Percentiles rank a stretch among this genome's conserved stretches.
phyloP scores from a whole-genome alignment of 257 asterid species.

The Rehmannia glutinosa region DNA sequence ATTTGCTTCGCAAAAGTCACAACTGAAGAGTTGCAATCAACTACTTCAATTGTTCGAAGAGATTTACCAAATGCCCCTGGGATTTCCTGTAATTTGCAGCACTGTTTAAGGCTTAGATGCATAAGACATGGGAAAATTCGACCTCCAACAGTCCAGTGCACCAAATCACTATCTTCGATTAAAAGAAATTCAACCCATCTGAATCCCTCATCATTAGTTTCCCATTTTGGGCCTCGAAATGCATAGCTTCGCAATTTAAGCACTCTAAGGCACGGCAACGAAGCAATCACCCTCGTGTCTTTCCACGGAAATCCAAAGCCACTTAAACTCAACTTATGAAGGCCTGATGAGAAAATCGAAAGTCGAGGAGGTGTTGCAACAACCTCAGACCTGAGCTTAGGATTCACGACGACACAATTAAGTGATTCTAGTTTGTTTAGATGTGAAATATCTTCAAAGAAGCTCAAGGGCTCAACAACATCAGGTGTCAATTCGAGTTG shows the following conservation, averaged over 20 bases:
- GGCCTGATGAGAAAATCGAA: neutral
- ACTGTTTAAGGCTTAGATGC: neutral
- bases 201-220: neutral
- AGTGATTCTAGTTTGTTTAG: neutral
- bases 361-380: neutral
- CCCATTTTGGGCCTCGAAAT: slow-evolving; percentile 3
- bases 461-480: neutral
- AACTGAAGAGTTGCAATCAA: slow-evolving; percentile 6
- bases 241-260: slow-evolving; percentile 3
- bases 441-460: neutral
- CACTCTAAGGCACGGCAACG: neutral
- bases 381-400: neutral
- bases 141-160: neutral
- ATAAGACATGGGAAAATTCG: neutral
- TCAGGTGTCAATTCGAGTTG: neutral
- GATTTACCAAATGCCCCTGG: neutral
- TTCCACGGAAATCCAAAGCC: slow-evolving; percentile 12
- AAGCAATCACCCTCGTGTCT: neutral
- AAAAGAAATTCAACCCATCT: neutral
- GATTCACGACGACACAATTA: neutral
- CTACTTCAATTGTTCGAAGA: neutral
- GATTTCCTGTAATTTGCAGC: slow-evolving; percentile 11
- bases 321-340: neutral
- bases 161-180: neutral
- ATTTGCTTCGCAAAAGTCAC: neutral